A percentile compares a stretch with the other conserved stretches of the same genome.
Conservation (phyloP, 306 rosid species). For the Canavalia ensiformis region DNA sequence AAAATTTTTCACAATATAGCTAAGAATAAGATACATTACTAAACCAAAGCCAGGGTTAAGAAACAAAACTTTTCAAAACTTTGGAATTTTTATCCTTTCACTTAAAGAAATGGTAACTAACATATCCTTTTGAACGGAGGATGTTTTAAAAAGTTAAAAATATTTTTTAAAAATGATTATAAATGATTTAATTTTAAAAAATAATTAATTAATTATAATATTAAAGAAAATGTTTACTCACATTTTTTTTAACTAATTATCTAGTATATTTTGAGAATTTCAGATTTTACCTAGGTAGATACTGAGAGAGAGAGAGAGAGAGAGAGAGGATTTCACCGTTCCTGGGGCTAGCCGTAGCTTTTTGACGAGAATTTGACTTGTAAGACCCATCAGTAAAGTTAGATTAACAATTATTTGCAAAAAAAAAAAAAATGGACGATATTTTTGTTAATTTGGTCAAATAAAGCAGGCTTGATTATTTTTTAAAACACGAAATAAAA, state of each 20-base stretch:
- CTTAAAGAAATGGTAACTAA: too few relatives aligned
- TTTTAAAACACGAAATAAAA: background rate
- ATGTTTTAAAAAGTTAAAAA: too few relatives aligned
- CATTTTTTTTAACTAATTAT: background rate
- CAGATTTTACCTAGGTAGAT: constrained; percentile 33
- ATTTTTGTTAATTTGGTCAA: constrained; percentile 31
- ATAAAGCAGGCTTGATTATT: constrained; percentile 30
- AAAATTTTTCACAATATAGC: background rate
- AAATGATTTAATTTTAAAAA: too few relatives aligned
- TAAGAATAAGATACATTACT: background rate
- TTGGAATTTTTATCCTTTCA: constrained; percentile 16
- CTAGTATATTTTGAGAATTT: background rate
- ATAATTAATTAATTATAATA: too few relatives aligned
- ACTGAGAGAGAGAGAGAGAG: background rate
- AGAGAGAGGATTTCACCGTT: constrained; percentile 36
- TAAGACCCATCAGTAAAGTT: constrained; percentile 11
- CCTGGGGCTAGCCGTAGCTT: constrained; percentile 33
- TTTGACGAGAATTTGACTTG: constrained; percentile 50
- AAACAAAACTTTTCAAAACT: constrained; percentile 1
- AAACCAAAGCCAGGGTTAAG: background rate
- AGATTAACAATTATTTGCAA: constrained; percentile 21
- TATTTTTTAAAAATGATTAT: too few relatives aligned
- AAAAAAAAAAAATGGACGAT: constrained; percentile 2
- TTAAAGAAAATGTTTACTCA: too few relatives aligned
- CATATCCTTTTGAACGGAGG: too few relatives aligned